phyloP scores from a whole-genome alignment of 139 green algal species.

The Chlamydomonas sphaeroides region DNA sequence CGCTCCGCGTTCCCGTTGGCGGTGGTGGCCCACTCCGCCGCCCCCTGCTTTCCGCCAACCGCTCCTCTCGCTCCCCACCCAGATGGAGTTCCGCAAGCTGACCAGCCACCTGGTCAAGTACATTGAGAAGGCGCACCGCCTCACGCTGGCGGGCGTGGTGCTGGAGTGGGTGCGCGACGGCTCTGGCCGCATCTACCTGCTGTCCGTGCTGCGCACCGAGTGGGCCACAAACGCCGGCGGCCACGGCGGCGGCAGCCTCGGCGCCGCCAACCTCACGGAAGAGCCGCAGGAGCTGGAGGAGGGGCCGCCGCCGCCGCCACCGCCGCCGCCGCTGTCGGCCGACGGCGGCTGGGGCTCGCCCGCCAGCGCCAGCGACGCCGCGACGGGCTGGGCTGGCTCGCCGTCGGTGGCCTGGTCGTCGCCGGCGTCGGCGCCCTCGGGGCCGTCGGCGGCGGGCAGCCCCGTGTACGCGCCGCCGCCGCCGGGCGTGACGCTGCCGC shows the following conservation, averaged over 20 bases:
- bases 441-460: background rate
- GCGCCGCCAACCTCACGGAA: conserved; percentile 13
- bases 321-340: background rate
- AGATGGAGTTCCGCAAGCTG: conserved; percentile 59
- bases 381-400: too few relatives aligned
- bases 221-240: conserved; percentile 58
- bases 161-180: conserved; percentile 60
- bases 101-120: conserved; percentile 66
- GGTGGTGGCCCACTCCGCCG: too few relatives aligned
- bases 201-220: conserved; percentile 62
- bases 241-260: conserved; percentile 48
- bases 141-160: conserved; percentile 62
- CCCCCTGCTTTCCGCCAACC: too few relatives aligned
- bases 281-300: conserved; percentile 39
- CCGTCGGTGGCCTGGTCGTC: background rate
- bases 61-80: too few relatives aligned
- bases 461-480: conserved; percentile 30
- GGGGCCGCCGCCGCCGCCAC: background rate
- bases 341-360: background rate
- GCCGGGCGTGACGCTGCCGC: background rate
- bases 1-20: too few relatives aligned
- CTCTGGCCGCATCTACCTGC: conserved; percentile 55
- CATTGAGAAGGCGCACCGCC: conserved; percentile 65
- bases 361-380: background rate
- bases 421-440: background rate